Percentiles rank a stretch among this genome's conserved stretches.
These are phyloP conservation scores for Haberlea rhodopensis DNA, from an alignment of 257 asterid genomes.

Conservation along the genomic window DNA sequence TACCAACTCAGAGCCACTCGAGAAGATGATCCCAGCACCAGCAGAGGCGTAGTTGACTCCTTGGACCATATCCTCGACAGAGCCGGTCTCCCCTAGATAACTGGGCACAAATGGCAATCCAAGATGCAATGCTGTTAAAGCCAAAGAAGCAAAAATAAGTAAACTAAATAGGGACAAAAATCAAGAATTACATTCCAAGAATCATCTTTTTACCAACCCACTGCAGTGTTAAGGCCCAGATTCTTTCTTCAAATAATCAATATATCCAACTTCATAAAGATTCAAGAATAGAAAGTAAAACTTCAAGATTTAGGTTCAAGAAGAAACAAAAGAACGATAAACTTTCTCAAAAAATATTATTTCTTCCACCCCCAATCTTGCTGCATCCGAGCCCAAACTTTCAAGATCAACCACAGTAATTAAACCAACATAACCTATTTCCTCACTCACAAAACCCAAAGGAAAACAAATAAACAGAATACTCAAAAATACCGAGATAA, in stretches of 20 bases:
- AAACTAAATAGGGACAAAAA: constrained; percentile 1
- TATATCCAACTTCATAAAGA: background rate
- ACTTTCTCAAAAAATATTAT: background rate
- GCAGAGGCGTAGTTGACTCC: constrained; percentile 97
- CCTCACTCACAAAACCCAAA: constrained; percentile 4
- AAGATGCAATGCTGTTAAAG: constrained; percentile 62
- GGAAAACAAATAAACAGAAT: background rate
- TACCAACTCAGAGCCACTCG: constrained; percentile 98
- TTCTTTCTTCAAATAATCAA: background rate
- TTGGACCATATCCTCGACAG: constrained; percentile 56
- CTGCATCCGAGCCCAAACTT: too few relatives aligned
- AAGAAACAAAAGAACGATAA: background rate
- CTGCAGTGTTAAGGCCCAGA: background rate
- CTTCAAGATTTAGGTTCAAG: constrained; percentile 1
- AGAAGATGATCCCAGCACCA: constrained; percentile 85
- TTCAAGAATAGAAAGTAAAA: background rate
- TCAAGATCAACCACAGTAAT: too few relatives aligned
- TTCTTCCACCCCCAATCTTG: background rate
- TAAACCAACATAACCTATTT: too few relatives aligned
- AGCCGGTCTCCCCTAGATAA: constrained; percentile 66
- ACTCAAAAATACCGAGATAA: constrained; percentile 49
- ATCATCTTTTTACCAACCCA: background rate
- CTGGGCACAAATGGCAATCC: constrained; percentile 90
- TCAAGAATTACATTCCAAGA: constrained; percentile 6
- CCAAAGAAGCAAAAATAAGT: constrained; percentile 8